Conservation (phyloP, 2,329 filamentous ascomycete species). For the Penicillium crustosum region DNA sequence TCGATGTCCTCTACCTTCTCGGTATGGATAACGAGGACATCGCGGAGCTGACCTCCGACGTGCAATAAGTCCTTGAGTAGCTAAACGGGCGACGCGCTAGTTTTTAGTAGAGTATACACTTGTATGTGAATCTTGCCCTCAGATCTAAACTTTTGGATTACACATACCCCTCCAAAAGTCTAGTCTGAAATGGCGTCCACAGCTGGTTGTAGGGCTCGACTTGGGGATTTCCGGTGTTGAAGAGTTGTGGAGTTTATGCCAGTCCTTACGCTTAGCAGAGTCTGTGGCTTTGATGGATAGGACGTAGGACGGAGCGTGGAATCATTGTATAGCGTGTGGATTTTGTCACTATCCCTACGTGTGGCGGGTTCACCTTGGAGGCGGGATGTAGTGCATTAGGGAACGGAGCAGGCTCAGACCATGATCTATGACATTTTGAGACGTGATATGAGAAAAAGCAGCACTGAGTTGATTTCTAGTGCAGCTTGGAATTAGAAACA, state of each 20-base stretch:
- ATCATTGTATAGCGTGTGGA: background rate
- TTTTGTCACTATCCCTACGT: background rate
- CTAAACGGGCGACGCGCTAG: background rate
- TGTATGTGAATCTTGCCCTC: background rate
- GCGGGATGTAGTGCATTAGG: background rate
- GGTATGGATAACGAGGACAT: conserved; percentile 54
- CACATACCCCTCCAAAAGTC: background rate
- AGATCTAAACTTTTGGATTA: background rate
- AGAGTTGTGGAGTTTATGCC: conserved; percentile 1
- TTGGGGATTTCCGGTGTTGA: background rate
- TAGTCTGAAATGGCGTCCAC: background rate
- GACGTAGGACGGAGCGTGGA: background rate
- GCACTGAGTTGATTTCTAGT: conserved; percentile 6
- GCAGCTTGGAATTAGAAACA: conserved; percentile 1
- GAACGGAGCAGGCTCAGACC: background rate
- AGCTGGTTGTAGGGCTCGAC: background rate
- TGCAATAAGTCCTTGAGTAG: conserved; percentile 10
- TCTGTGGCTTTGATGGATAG: background rate
- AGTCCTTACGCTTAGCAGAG: background rate
- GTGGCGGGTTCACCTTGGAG: background rate
- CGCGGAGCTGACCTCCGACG: conserved; percentile 40
- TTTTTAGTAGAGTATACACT: conserved; percentile 1
- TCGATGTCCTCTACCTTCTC: conserved; percentile 60
- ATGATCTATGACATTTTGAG: background rate
- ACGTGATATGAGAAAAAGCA: conserved; percentile 1